phyloP scores from a whole-genome alignment of 2,329 filamentous ascomycete species.

The Fusarium robinianum region DNA sequence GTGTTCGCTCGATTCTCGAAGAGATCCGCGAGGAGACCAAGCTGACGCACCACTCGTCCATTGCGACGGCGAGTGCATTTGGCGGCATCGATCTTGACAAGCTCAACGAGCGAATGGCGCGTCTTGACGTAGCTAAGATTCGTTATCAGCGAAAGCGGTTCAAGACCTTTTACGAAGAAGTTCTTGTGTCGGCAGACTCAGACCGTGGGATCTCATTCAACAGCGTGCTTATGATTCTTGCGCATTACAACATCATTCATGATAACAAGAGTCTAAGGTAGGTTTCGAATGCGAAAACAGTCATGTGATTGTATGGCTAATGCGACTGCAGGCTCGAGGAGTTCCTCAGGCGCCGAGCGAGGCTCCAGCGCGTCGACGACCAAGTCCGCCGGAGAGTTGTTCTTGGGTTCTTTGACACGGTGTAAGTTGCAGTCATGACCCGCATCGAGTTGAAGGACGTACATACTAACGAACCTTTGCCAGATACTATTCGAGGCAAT shows the following conservation, averaged over 20 bases:
- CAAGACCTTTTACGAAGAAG: conserved; percentile 96
- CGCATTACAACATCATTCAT: conserved; percentile 98
- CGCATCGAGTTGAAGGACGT: no score
- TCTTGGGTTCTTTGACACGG: conserved; percentile 91
- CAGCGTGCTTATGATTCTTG: conserved; percentile 89
- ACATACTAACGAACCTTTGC: conserved; percentile 10
- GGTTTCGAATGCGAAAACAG: conserved; percentile 31
- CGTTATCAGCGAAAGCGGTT: conserved; percentile 76
- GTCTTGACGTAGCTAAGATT: conserved; percentile 76
- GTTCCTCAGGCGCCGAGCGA: conserved; percentile 85
- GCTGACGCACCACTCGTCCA: conserved; percentile 57
- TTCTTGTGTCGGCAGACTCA: conserved; percentile 88
- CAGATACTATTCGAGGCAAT: conserved; percentile 80
- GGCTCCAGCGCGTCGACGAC: conserved; percentile 92
- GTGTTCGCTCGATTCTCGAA: conserved; percentile 83
- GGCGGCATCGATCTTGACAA: conserved; percentile 72
- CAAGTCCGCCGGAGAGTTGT: conserved; percentile 89
- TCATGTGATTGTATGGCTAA: conserved; percentile 31
- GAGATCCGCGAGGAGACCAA: conserved; percentile 69
- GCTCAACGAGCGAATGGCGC: conserved; percentile 72
- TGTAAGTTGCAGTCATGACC: conserved; percentile 56
- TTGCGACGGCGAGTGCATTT: conserved; percentile 55
- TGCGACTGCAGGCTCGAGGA: conserved; percentile 73
- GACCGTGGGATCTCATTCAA: conserved; percentile 91
- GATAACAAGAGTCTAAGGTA: conserved; percentile 93